phyloP scores from a whole-genome alignment of 345 rosid species.

The Populus tremula region DNA sequence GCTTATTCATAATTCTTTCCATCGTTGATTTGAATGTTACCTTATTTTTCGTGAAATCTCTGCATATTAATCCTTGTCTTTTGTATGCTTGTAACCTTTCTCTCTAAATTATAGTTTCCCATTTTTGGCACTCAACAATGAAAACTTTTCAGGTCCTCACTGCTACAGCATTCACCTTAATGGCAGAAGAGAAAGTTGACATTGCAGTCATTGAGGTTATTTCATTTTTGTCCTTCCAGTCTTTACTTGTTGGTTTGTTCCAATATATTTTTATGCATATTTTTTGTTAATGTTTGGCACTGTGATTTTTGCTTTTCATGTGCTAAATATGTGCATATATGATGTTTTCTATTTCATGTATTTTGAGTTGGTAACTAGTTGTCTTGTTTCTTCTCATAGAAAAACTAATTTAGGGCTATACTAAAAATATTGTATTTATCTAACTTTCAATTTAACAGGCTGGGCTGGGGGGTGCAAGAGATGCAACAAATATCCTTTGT shows the following conservation, averaged over 20 bases:
- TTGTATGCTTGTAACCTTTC: neutral
- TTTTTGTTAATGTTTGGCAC: neutral
- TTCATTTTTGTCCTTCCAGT: neutral
- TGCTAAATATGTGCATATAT: neutral
- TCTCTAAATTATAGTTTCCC: neutral
- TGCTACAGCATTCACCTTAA: conserved; percentile 66
- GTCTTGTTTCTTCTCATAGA: neutral
- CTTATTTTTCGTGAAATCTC: neutral
- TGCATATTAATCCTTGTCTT: neutral
- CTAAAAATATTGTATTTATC: neutral
- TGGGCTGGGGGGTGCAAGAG: conserved; percentile 90
- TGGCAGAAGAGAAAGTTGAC: conserved; percentile 71
- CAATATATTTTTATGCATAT: neutral
- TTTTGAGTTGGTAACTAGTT: neutral
- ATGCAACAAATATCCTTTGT: conserved; percentile 73
- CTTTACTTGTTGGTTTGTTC: neutral
- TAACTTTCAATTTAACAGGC: conserved; percentile 41
- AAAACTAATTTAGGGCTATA: neutral
- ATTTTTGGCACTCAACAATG: neutral
- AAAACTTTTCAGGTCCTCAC: conserved; percentile 64
- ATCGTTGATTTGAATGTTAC: neutral
- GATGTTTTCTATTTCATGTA: neutral
- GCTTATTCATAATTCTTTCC: neutral
- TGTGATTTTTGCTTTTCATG: neutral
- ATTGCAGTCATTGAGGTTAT: conserved; percentile 76